Percentiles rank a stretch among this genome's conserved stretches.
These are phyloP conservation scores for Grigorovia humatica DNA, from an alignment of 805 yeast species.

Conservation along the genomic window DNA sequence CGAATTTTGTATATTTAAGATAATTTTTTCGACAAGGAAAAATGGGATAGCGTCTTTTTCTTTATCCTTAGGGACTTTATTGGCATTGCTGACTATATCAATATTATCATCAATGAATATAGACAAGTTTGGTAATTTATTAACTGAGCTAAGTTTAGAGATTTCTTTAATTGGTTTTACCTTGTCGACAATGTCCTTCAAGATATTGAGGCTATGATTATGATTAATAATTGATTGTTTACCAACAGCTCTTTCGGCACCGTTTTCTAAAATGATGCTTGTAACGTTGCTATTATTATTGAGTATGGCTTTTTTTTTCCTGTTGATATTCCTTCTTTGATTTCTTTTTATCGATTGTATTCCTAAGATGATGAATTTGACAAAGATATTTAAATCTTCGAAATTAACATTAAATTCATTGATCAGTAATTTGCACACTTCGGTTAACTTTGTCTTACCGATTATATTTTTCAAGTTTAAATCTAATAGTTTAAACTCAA, in stretches of 20 bases:
- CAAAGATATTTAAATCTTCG: slow-evolving; percentile 36
- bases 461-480: neutral
- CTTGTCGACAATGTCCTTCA: slow-evolving; percentile 16
- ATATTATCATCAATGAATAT: neutral
- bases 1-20: slow-evolving; percentile 48
- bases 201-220: neutral
- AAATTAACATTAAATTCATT: slow-evolving; percentile 42
- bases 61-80: neutral
- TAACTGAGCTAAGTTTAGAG: slow-evolving; percentile 3
- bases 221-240: slow-evolving; percentile 37
- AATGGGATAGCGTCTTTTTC: slow-evolving; percentile 8
- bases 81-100: neutral
- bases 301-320: slow-evolving; percentile 1
- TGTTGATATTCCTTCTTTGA: slow-evolving; percentile 53
- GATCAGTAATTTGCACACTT: slow-evolving; percentile 2
- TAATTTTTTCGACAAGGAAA: slow-evolving; percentile 29
- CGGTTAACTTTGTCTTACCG: neutral
- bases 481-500: neutral
- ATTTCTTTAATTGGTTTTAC: slow-evolving; percentile 18
- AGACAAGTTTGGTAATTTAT: slow-evolving; percentile 1
- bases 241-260: slow-evolving; percentile 51
- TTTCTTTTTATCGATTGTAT: slow-evolving; percentile 88
- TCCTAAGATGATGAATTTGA: slow-evolving; percentile 84
- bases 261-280: neutral
- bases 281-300: neutral